Conservation (phyloP, 306 rosid species). For the Dicorynia guianensis region DNA sequence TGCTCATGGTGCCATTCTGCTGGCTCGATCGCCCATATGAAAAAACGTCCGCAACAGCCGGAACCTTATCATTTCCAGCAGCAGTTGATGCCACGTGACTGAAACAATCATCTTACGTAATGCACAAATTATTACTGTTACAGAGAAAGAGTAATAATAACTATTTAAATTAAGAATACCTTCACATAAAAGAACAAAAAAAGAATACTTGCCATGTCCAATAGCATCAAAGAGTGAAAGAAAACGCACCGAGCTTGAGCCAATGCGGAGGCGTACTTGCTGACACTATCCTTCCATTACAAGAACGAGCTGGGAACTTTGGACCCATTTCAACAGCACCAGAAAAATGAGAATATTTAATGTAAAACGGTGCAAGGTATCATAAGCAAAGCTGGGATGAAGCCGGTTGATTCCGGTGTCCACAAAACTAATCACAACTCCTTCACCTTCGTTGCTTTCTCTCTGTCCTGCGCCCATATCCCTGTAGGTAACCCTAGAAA, state of each 20-base stretch:
- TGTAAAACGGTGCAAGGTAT: conserved; percentile 48
- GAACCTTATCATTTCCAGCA: conserved; percentile 86
- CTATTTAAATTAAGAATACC: too few relatives aligned
- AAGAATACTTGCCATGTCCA: conserved; percentile 92
- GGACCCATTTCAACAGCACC: conserved; percentile 75
- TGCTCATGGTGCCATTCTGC: conserved; percentile 91
- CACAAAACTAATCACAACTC: conserved; percentile 77
- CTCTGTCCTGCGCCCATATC: conserved; percentile 59
- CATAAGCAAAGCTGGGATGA: conserved; percentile 76
- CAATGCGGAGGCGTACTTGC: conserved; percentile 80
- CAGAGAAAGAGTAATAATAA: neutral
- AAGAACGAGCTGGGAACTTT: conserved; percentile 57
- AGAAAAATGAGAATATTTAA: conserved; percentile 54
- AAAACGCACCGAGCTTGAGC: conserved; percentile 78
- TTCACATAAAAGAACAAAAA: too few relatives aligned
- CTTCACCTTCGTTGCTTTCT: conserved; percentile 62
- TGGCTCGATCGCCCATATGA: conserved; percentile 74
- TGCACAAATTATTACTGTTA: neutral
- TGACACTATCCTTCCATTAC: conserved; percentile 74
- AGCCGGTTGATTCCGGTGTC: conserved; percentile 79
- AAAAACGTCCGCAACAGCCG: conserved; percentile 71
- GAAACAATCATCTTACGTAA: conserved; percentile 18
- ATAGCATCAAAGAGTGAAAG: conserved; percentile 86
- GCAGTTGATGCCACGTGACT: conserved; percentile 91
- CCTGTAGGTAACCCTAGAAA: conserved; percentile 42